Evolutionary conservation across 495 filamentous ascomycete genomes (phyloP), one percentile per base, ranked within the genome.

Genomic region (Elaphomyces granulatus): DNA sequence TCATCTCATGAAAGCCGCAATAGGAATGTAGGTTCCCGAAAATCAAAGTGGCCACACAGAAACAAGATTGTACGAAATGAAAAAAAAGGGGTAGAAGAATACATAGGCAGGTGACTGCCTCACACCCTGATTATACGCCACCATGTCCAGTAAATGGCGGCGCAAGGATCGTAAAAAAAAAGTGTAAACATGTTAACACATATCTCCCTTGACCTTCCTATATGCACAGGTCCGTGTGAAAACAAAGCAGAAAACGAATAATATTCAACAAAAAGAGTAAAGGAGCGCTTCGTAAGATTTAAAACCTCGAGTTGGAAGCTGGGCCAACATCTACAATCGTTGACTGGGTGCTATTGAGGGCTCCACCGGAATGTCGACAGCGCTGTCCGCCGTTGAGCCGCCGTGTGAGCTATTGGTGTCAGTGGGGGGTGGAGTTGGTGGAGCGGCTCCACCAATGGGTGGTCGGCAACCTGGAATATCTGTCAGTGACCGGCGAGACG

Each of bases 211-310:
- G 42, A 47, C 47, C 45, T 43, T 45, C 61, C 56, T 50, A 51
- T 64, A 64, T 64, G 63, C 63, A 67, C 61, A 61, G 48, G 59
- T 55, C 58, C 53, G 36, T 50, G 57, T 57, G 60, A 65, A 56
- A 49, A 56, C 54, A 51, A 46, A 44, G 45, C 50, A 38, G 45
- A 49, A 36, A 45, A 45, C 44, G 32, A 45, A 38, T 45, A 40
- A 46, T 41, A 44, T 51, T 43, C 38, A 38, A 46, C 45, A 49
- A 51, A 50, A 47, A 43, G 44, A 51, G 38, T 42, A 51, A 51
- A 12, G 23, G 12, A 28, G 23, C 12, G 12, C n/a, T n/a, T n/a
- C n/a, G n/a, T n/a, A n/a, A n/a, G n/a, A n/a, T n/a, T n/a, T n/a
- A n/a, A n/a, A n/a, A n/a, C n/a, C n/a, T n/a, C n/a, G n/a, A n/a